Conservation (phyloP, 441 rosid genomes). For the Pelargonium fulgidum region DNA sequence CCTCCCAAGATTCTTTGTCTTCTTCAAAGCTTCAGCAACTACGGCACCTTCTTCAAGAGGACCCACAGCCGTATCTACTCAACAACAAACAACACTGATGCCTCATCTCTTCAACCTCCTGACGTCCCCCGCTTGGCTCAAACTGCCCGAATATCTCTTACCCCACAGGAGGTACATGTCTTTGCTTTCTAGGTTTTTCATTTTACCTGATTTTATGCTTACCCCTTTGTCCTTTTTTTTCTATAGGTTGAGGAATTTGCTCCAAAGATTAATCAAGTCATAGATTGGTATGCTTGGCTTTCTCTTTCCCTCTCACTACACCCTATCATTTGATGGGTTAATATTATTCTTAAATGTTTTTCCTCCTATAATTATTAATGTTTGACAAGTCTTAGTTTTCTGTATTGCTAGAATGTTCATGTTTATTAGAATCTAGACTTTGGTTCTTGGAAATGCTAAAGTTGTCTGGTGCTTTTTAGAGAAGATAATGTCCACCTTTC, state of each 20-base stretch:
- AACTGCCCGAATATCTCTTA: slow-evolving; percentile 72
- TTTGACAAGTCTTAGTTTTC: not conserved
- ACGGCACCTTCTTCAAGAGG: not conserved
- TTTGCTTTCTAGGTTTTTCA: not conserved
- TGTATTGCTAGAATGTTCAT: not conserved
- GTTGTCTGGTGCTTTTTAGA: not conserved
- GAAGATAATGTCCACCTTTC: not conserved
- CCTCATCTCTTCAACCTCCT: slow-evolving; percentile 45
- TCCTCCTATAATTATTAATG: not conserved
- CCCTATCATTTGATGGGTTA: not conserved
- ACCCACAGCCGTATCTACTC: slow-evolving; percentile 23
- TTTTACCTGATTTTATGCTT: not conserved
- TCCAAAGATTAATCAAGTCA: slow-evolving; percentile 63
- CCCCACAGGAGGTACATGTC: slow-evolving; percentile 44
- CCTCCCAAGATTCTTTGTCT: too few relatives aligned
- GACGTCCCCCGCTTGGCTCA: slow-evolving; percentile 59
- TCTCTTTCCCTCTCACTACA: slow-evolving; percentile 4
- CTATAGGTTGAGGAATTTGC: slow-evolving; percentile 52
- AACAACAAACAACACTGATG: slow-evolving; percentile 7
- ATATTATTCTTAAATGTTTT: not conserved
- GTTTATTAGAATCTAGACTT: not conserved
- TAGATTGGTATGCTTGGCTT: slow-evolving; percentile 44
- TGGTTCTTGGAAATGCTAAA: not conserved
- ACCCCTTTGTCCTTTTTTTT: not conserved
- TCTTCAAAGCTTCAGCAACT: too few relatives aligned